Percentiles rank a stretch among this genome's conserved stretches.
Evolutionary conservation across 495 filamentous ascomycete genomes (phyloP).

Genomic region (Hyaloscypha bicolor): DNA sequence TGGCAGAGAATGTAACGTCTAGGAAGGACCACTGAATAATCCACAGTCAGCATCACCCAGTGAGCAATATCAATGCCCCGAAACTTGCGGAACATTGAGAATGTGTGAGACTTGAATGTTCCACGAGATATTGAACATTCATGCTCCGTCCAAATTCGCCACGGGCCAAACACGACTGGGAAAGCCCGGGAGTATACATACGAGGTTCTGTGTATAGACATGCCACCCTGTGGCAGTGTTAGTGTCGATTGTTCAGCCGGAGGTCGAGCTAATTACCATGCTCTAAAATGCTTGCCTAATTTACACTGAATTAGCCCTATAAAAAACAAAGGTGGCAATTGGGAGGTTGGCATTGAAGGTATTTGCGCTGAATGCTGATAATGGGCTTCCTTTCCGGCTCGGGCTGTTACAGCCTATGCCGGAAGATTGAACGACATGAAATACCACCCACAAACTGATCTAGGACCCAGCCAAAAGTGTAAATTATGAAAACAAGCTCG

Average conservation of each 20-base stretch:
- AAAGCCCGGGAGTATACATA: background rate
- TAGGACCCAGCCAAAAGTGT: constrained; percentile 69
- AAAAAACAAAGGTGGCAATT: background rate
- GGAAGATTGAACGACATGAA: background rate
- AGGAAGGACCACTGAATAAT: constrained; percentile 65
- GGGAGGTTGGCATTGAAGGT: background rate
- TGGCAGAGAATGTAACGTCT: constrained; percentile 64
- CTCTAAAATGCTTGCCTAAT: constrained; percentile 51
- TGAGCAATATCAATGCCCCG: background rate
- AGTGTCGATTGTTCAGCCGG: background rate
- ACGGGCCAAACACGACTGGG: background rate
- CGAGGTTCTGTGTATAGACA: constrained; percentile 73
- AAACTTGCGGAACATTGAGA: background rate
- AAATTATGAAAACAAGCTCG: constrained; percentile 64
- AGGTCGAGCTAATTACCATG: constrained; percentile 45
- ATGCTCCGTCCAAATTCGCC: background rate
- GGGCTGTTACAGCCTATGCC: too few species aligned
- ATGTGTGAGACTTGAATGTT: background rate
- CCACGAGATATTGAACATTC: background rate
- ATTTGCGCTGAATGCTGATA: too few species aligned
- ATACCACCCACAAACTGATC: constrained; percentile 65
- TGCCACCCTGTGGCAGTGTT: constrained; percentile 52
- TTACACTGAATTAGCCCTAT: background rate
- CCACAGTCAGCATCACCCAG: background rate
- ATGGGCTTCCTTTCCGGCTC: too few species aligned